Base-by-base conservation (phyloP, 306 rosid species). In the Trifolium dubium region DNA sequence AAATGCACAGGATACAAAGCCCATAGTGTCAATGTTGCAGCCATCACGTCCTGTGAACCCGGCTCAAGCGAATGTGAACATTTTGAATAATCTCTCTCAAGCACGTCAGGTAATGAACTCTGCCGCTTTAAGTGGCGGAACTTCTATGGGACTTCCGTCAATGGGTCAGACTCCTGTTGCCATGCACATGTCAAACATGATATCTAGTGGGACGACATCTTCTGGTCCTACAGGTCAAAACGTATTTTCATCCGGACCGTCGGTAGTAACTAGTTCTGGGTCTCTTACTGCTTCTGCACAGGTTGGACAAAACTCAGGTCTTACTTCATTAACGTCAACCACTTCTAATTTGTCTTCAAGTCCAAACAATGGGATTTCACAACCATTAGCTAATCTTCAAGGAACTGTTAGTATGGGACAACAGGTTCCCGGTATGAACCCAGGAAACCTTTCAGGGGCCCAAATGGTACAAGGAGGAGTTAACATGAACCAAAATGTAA, bases 141-240 rank as follows among this genome's bases (percentile, higher is more conserved):
- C 86, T 67, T 88, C 95, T 67, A 87, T 88, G 67, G 98, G 94
- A 78, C 91, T 86, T 62, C 89, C 82, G 28, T 63, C 89, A 56
- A 88, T 91, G 91, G 89, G 88, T 66, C 97, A 88, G 83, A 91
- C 93, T 74, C 91, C 94, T 40, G 91, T 94, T 81, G 94, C 90
- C 69, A 82, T 92, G 97, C 99, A 92, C 82, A 83, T 95, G 85
- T 90, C 99, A 75, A 95, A 79, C 79, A 92, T 94, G 99, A 94
- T 94, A 83, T 94, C 99, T 60, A 94, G 90, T 86, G 99, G 97
- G 78, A 92, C 89, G 96, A 74, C 94, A 59, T 92, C 97, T 79
- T 88, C 99, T 39, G 89, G 87, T 54, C 90, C 91, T 49, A 85
- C 90, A 37, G 80, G 89, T 79, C 99, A 92, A 79, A 94, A 85